These are phyloP conservation scores for Ricinus communis DNA, from an alignment of 345 rosid species.

Conservation along the genomic window DNA sequence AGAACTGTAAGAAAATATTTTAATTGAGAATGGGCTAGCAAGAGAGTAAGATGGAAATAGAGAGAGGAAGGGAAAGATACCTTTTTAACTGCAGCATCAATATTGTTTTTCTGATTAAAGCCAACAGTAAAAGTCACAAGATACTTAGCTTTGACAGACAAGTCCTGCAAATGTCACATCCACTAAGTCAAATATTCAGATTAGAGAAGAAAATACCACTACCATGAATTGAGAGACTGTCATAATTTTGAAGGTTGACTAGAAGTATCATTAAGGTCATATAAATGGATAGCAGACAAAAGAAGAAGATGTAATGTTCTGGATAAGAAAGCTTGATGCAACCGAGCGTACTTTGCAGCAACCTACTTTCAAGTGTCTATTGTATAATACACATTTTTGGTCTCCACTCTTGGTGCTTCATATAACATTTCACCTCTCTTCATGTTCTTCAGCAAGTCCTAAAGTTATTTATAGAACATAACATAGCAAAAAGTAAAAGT, in stretches of 20 bases:
- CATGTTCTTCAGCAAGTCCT: background rate
- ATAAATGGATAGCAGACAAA: background rate
- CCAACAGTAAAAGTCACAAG: conserved; percentile 95
- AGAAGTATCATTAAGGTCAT: background rate
- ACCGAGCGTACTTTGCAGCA: background rate
- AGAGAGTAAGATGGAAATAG: background rate
- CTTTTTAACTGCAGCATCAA: conserved; percentile 82
- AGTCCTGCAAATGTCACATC: conserved; percentile 69
- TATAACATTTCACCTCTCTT: conserved; percentile 3
- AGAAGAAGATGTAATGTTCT: background rate
- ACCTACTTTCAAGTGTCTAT: background rate
- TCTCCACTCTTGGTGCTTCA: background rate
- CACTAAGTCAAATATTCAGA: conserved; percentile 19
- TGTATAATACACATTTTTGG: background rate
- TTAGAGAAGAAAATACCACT: conserved; percentile 14
- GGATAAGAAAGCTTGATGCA: background rate
- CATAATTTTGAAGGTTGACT: conserved; percentile 7
- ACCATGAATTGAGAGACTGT: background rate
- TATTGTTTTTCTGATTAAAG: conserved; percentile 65
- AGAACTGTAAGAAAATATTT: conserved; percentile 53
- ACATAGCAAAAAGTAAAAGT: background rate
- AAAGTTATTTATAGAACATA: background rate
- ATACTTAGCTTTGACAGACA: conserved; percentile 57
- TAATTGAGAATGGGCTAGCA: conserved; percentile 3
- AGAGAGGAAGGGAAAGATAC: conserved; percentile 32